Evolutionary conservation across 179 eudicot genomes (phyloP), one percentile per base, ranked within the genome.

Genomic region (Actinidia arguta): DNA sequence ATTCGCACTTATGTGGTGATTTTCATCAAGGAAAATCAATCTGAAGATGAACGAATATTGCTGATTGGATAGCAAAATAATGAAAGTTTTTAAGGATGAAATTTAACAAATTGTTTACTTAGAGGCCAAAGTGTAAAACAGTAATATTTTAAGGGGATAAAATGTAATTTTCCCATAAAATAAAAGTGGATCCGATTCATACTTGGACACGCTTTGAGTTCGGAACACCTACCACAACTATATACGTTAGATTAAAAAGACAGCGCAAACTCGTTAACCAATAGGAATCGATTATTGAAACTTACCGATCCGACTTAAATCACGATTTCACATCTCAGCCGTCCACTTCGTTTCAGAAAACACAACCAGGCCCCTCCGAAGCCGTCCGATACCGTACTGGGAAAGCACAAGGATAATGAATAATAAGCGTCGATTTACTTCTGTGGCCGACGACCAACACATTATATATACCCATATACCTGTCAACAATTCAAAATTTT

Each of bases 341-440:
- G 86, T 89, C 67, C 80, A 44, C 51, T 51, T 27, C 48, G 27
- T 0, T n/a, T 9, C 61, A 89, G 90, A 80, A 89, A 88, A 79
- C 90, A 89, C 92, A 88, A 76, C 17, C 0, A 6, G 0, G 36
- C 0, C 54, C 24, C 64, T n/a, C 72, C 0, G 0, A 0, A 2
- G 54, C 84, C 89, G 89, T 87, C 62, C 44, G 52, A 85, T 87
- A 84, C 51, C 13, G 8, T 46, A 83, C 39, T 48, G 8, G 22
- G 48, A 61, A 22, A 84, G 58, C 86, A 87, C 92, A 84, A 85
- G 87, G 87, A 89, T 89, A 22, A 11, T 44, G 9, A 80, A 9
- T 59, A 13, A 5, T 42, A 78, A 68, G 88, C 90, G 90, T 87
- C 39, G 86, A 87, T 87, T 31, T 27, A 8, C 20, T 9, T 36